Conservation (phyloP, 2,329 filamentous ascomycete genomes). For the Beauveria scarabaeidicola region DNA sequence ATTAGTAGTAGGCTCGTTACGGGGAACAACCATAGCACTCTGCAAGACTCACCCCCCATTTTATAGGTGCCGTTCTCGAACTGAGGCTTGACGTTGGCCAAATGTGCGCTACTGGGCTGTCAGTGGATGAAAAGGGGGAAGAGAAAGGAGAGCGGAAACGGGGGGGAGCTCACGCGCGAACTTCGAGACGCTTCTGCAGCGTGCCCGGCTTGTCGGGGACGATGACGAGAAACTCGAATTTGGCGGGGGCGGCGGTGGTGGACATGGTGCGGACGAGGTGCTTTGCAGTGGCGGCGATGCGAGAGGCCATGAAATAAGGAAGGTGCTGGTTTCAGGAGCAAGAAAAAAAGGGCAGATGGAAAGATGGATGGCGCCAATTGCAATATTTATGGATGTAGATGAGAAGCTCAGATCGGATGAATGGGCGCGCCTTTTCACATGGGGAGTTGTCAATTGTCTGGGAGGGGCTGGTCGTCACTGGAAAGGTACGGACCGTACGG, state of each 20-base stretch:
- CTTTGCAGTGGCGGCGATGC: slow-evolving; percentile 6
- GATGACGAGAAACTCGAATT: slow-evolving; percentile 60
- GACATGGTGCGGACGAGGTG: slow-evolving; percentile 20
- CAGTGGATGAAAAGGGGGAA: slow-evolving; percentile 9
- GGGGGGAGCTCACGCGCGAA: slow-evolving; percentile 37
- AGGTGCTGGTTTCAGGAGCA: no score
- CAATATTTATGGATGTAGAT: no score
- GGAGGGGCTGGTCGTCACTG: no score
- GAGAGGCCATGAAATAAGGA: neutral
- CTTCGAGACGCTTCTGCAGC: slow-evolving; percentile 52
- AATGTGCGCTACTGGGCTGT: slow-evolving; percentile 34
- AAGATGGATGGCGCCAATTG: no score
- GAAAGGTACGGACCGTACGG: no score
- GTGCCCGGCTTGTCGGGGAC: slow-evolving; percentile 57
- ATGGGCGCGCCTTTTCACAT: no score
- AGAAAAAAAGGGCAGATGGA: no score
- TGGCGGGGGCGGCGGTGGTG: slow-evolving; percentile 22
- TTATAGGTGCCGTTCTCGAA: slow-evolving; percentile 50
- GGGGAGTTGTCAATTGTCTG: no score
- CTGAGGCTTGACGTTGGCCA: slow-evolving; percentile 43
- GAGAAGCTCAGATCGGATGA: no score
- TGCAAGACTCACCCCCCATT: slow-evolving; percentile 47
- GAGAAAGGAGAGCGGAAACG: neutral
- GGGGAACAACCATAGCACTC: neutral
- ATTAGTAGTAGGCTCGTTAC: neutral